Base-by-base conservation (phyloP, 2,329 filamentous ascomycete genomes). In the Cordyceps javanica region DNA sequence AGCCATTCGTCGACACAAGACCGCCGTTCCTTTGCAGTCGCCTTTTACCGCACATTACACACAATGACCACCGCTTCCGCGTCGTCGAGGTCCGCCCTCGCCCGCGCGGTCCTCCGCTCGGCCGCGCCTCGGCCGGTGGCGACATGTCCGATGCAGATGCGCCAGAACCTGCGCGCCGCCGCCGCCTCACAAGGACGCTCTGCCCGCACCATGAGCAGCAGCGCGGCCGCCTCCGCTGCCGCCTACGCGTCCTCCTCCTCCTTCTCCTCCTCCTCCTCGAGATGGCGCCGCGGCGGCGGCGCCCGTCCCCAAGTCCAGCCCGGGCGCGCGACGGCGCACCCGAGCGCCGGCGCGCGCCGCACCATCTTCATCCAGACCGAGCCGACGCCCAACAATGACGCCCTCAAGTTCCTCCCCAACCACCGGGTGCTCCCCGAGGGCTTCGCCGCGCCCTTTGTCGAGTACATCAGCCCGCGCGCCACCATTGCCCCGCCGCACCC, bases 361-460 rank as follows among this genome's bases (percentile, higher is more conserved):
- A 91, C 86, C 25, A 96, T 99, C 73, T 99, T 97, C 78, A 99
- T 99, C 69, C 94, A 99, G 75, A 97, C 93, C 5, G 93, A 97
- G 70, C 83, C 82, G 63, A 99, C 94, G 1, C 94, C 94, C 26
- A 99, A 99, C 74, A 80, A 86, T n/a, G 91, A 97, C 76, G 92
- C 91, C 34, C 82, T 97, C 68, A 99, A 99, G 76, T 99, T 99
- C 75, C 82, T 95, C 39, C 94, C 94, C 2, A 96, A 97, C 74
- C 86, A 91, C 72, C 83, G 83, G 39, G 85, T 99, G 53, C 82
- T 99, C 1, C 93, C 94, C 23, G 80, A 88, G 63, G 78, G 77
- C 54, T 78, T 96, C 62, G 75, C 82, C 7, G 85, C 87, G 2
- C 82, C 90, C 8, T 97, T 92, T 72, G 82, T 97, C 70, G 94